phyloP scores from a whole-genome alignment of 23 red algal species.

The Cyanidium caldarium region DNA sequence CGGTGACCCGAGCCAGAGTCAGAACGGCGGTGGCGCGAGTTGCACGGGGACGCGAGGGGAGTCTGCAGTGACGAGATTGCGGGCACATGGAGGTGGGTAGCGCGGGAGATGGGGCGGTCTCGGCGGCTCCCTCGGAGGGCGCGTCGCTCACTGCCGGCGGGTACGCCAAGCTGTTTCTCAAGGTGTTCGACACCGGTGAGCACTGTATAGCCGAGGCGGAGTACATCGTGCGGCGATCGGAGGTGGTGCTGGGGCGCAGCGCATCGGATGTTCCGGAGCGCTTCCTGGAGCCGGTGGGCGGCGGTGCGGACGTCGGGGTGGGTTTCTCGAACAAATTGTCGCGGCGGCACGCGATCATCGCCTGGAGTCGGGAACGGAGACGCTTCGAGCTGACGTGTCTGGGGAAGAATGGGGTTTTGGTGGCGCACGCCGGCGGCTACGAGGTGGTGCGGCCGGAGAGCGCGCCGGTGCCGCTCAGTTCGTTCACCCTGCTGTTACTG shows the following conservation, averaged over 20 bases:
- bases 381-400: constrained; percentile 38
- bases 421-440: constrained; percentile 14
- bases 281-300: constrained; percentile 12
- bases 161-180: constrained; percentile 1
- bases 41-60: too few species aligned
- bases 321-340: constrained; percentile 57
- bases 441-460: constrained; percentile 15
- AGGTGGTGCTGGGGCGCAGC: not conserved
- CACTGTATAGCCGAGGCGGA: not conserved
- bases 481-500: constrained; percentile 19
- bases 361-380: constrained; percentile 15
- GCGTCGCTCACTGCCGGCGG: too few species aligned
- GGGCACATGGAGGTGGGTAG: too few species aligned
- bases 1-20: too few species aligned
- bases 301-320: constrained; percentile 48
- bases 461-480: constrained; percentile 16
- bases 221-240: not conserved
- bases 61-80: too few species aligned
- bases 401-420: constrained; percentile 50
- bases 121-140: too few species aligned
- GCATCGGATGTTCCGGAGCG: not conserved
- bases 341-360: constrained; percentile 46
- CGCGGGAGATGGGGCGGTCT: too few species aligned
- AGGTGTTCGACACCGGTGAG: not conserved
- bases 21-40: too few species aligned